phyloP scores from a whole-genome alignment of 331 rosid species.

The Prunus yedoensis region DNA sequence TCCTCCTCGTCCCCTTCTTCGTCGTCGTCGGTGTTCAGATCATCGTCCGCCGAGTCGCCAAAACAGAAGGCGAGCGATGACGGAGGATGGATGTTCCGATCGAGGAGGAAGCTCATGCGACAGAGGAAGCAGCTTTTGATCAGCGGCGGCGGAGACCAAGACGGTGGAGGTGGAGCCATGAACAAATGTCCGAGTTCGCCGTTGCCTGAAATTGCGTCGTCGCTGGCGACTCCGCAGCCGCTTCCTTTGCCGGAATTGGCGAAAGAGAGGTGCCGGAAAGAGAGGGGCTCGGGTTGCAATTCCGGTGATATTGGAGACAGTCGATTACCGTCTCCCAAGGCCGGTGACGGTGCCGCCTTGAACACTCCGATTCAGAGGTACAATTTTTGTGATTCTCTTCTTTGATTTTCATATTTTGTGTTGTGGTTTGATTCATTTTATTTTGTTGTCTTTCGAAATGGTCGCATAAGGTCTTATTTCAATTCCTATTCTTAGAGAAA shows the following conservation, averaged over 20 bases:
- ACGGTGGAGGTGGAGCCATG: background rate
- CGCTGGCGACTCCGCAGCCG: slow-evolving; percentile 53
- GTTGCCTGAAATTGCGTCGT: slow-evolving; percentile 10
- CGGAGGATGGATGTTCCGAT: slow-evolving; percentile 48
- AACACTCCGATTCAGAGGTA: slow-evolving; percentile 52
- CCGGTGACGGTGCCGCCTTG: slow-evolving; percentile 10
- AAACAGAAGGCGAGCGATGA: slow-evolving; percentile 13
- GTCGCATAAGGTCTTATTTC: background rate
- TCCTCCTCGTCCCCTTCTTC: background rate
- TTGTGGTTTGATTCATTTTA: background rate
- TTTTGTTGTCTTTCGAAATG: background rate
- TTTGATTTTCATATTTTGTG: background rate
- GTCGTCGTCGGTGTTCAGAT: background rate
- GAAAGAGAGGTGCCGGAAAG: slow-evolving; percentile 30
- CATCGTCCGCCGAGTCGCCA: slow-evolving; percentile 11
- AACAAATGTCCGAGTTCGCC: slow-evolving; percentile 12
- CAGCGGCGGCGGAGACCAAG: background rate
- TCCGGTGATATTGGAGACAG: slow-evolving; percentile 31
- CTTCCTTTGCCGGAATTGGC: slow-evolving; percentile 73
- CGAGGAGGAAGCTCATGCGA: slow-evolving; percentile 32
- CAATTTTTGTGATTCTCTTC: background rate
- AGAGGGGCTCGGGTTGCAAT: slow-evolving; percentile 11
- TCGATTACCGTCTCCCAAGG: slow-evolving; percentile 62
- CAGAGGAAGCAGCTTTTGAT: slow-evolving; percentile 42
- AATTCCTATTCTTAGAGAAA: background rate